A percentile compares a stretch with the other conserved stretches of the same genome.
These are phyloP conservation scores for Oryza brachyantha DNA, from an alignment of 176 grass and related monocot genomes.

Conservation along the genomic window DNA sequence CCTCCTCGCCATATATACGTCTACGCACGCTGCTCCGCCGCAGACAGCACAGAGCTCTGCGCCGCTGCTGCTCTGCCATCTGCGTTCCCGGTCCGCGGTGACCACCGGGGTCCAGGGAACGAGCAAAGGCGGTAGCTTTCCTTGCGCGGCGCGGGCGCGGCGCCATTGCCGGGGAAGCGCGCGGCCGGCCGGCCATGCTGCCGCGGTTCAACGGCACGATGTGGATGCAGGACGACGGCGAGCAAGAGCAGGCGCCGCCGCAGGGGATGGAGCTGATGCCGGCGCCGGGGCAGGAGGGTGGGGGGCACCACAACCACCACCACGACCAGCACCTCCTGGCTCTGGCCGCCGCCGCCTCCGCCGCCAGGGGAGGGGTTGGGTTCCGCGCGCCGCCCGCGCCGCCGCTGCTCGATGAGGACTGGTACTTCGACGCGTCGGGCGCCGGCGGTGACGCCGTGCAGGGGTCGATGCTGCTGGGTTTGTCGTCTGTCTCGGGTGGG, in stretches of 20 bases:
- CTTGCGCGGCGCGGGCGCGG: neutral
- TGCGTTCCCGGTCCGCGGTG: constrained; percentile 1
- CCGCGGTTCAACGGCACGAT: constrained; percentile 52
- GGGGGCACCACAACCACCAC: neutral
- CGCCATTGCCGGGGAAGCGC: neutral
- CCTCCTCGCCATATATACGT: constrained; percentile 7
- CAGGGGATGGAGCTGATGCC: constrained; percentile 18
- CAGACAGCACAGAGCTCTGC: neutral
- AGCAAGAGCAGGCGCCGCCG: constrained; percentile 15
- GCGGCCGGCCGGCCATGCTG: constrained; percentile 69
- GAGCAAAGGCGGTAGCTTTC: neutral
- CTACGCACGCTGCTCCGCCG: constrained; percentile 5
- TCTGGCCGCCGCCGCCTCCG: neutral
- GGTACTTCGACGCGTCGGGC: constrained; percentile 39
- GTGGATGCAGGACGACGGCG: constrained; percentile 59
- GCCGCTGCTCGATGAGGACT: constrained; percentile 38
- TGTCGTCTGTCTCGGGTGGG: neutral
- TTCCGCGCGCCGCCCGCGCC: constrained; percentile 23
- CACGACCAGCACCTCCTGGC: constrained; percentile 24
- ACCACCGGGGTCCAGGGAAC: too few relatives aligned
- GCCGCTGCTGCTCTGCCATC: neutral
- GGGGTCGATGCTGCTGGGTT: constrained; percentile 31
- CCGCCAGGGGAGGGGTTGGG: neutral
- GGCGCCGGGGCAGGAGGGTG: neutral
- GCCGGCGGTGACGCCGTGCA: constrained; percentile 8